Base-by-base conservation (phyloP, 495 filamentous ascomycete genomes). In the Bathelium albidoporum region DNA sequence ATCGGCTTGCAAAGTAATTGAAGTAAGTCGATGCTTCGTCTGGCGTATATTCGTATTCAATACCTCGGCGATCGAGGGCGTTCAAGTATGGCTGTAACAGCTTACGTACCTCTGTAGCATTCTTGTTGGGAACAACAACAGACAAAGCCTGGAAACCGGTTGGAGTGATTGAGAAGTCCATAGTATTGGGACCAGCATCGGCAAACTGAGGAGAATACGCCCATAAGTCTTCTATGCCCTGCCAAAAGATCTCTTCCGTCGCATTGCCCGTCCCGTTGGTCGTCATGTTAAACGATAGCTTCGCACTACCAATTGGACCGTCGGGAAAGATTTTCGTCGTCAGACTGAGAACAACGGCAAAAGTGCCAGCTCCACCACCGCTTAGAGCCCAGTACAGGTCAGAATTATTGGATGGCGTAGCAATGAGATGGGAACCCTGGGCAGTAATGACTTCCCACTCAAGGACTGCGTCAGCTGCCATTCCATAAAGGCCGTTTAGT, bases 311-410 rank as follows among this genome's bases (percentile, higher is more conserved):
- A 14, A 39, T 39, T 39, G 34, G 34, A 39, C 34, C 34, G 14
- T 39, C 34, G 14, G 5, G 34, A 39, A 39, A 39, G 34, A 39
- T 39, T 14, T 39, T 39, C 5, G 34, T 39, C 34, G 34, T 39
- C 34, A 39, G 5, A 14, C 34, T 39, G 34, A 39, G 34, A 5
- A 55, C n/a, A 18, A 55, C 49, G n/a, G 5, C 49, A 55, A 22
- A 55, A 5, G n/a, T 22, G 49, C 49, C 49, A 10, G 49, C 49
- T 4, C 49, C 49, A 29, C 49, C 49, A 29, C 58, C 58, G 58
- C 58, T 22, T 10, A 60, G 10, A 12, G 58, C 58, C 26, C 24
- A 60, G 58, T 26, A 60, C 22, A 60, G 11, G 58, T 60, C 58
- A 10, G 20, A 7, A 20, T 60, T 34, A n/a, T 60, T 22, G n/a